Evolutionary conservation across 441 rosid genomes (phyloP), one percentile per base, ranked within the genome.

Genomic region (Brassica hybrid): DNA sequence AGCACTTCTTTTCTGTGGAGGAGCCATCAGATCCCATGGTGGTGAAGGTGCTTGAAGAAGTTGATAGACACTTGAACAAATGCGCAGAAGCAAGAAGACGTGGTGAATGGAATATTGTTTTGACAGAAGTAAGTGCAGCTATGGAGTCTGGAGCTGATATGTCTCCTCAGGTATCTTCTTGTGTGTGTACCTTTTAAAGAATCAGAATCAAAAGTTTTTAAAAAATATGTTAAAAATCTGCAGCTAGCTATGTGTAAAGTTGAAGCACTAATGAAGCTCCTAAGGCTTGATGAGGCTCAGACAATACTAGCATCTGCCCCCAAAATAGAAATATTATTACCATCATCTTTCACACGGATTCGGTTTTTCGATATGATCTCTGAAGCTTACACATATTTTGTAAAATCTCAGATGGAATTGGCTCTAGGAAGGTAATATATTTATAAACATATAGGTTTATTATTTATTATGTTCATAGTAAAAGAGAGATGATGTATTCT

Each of bases 191-290:
- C 74, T 62, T n/a, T 3, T 18, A 0, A 7, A 27, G 27, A 50
- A 73, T 18, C 41, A 41, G 64, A 59, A 59, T 58, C 7, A 2
- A 12, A 25, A n/a, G n/a, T n/a, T n/a, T n/a, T n/a, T n/a, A n/a
- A n/a, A n/a, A n/a, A 41, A 0, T 38, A n/a, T 6, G 43, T 57
- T 86, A 76, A 84, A 81, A 88, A 6, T 87, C 77, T 84, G 75
- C 97, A 93, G 98, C 91, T 93, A 84, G 79, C 80, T 81, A 85
- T 91, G 90, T 93, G 95, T 91, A 89, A 86, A 87, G 95, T 80
- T 16, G 98, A 93, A 85, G 98, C 96, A 68, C 84, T 83, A 74
- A 63, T 91, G 77, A 93, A 90, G 84, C 94, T 93, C 59, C 85
- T 87, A 73, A 87, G 83, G 83, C 85, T 93, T 75, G 91, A 90